These are phyloP conservation scores for Amphichorda felina DNA, from an alignment of 2,329 filamentous ascomycete species.

Conservation along the genomic window DNA sequence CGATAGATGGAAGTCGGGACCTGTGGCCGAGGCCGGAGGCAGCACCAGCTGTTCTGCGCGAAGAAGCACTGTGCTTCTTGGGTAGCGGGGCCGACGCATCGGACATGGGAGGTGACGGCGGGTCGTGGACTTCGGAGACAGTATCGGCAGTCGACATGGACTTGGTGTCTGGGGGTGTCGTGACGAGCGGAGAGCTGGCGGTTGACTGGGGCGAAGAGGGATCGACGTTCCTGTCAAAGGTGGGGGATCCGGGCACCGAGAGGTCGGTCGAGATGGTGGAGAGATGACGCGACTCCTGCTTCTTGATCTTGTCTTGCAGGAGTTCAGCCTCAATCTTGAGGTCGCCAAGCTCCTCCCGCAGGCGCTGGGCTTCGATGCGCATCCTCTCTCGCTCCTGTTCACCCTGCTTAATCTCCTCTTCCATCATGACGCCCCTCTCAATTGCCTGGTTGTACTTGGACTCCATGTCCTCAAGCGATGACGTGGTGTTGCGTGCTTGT, in stretches of 20 bases:
- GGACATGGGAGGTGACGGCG: slow-evolving; percentile 88
- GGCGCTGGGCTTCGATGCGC: slow-evolving; percentile 79
- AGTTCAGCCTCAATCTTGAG: slow-evolving; percentile 93
- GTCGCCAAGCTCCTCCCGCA: slow-evolving; percentile 85
- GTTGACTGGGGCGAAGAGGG: slow-evolving; percentile 63
- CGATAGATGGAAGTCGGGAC: slow-evolving; percentile 40
- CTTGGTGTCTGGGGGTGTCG: slow-evolving; percentile 69
- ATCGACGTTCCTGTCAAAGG: slow-evolving; percentile 60
- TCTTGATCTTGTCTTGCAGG: slow-evolving; percentile 82
- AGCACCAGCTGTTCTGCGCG: slow-evolving; percentile 19
- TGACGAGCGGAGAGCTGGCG: slow-evolving; percentile 82
- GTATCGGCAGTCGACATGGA: slow-evolving; percentile 44
- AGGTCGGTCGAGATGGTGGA: slow-evolving; percentile 49
- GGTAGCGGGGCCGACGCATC: slow-evolving; percentile 59
- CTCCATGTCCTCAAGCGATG: slow-evolving; percentile 91
- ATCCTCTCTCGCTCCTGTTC: slow-evolving; percentile 86
- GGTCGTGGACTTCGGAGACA: slow-evolving; percentile 60
- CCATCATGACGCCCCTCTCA: slow-evolving; percentile 82
- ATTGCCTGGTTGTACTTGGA: slow-evolving; percentile 94
- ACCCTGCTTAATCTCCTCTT: slow-evolving; percentile 83
- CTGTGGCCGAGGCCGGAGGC: slow-evolving; percentile 17
- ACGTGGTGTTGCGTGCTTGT: slow-evolving; percentile 89
- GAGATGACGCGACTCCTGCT: slow-evolving; percentile 47
- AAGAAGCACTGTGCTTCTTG: slow-evolving; percentile 33
- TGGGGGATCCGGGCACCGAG: slow-evolving; percentile 55